Percentiles rank a stretch among this genome's conserved stretches.
phyloP scores from a whole-genome alignment of 1,284 basidiomycete genomes.

The Microbotryum scabiosae region DNA sequence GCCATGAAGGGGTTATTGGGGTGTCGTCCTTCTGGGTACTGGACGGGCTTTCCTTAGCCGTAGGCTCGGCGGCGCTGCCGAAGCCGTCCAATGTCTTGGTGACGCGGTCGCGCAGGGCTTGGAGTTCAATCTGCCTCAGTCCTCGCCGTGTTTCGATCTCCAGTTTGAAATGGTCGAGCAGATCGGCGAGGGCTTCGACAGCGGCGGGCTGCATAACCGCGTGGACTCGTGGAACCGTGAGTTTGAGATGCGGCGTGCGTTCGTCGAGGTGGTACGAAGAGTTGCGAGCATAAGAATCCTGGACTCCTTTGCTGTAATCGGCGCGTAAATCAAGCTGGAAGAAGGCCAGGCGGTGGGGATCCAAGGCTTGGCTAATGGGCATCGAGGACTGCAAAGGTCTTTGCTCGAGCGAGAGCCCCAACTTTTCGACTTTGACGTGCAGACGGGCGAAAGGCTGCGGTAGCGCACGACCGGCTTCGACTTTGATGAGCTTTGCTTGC shows the following conservation, averaged over 20 bases:
- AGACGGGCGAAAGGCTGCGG: too few relatives aligned
- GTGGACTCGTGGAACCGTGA: constrained; percentile 65
- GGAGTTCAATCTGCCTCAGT: constrained; percentile 63
- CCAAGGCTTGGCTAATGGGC: constrained; percentile 34
- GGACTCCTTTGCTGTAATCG: constrained; percentile 32
- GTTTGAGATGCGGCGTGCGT: constrained; percentile 38
- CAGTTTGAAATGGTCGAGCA: constrained; percentile 72
- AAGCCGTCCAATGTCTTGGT: constrained; percentile 54
- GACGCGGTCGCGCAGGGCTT: constrained; percentile 67
- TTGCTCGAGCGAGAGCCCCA: constrained; percentile 65
- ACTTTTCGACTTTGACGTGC: constrained; percentile 58
- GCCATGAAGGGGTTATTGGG: constrained; percentile 47
- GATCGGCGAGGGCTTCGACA: constrained; percentile 75
- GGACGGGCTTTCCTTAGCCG: too few relatives aligned
- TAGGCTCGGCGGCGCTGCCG: constrained; percentile 26
- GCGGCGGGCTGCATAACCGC: constrained; percentile 88
- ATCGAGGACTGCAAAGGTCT: constrained; percentile 36
- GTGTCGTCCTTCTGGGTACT: background rate
- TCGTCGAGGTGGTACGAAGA: background rate
- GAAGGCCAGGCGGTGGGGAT: constrained; percentile 65
- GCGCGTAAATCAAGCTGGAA: constrained; percentile 62
- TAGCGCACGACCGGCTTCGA: constrained; percentile 32
- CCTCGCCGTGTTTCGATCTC: constrained; percentile 65
- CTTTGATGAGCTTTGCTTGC: constrained; percentile 59
- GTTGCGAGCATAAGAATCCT: background rate